These are phyloP conservation scores for Leishmania aethiopica DNA, from an alignment of 208 protist species.

Conservation along the genomic window DNA sequence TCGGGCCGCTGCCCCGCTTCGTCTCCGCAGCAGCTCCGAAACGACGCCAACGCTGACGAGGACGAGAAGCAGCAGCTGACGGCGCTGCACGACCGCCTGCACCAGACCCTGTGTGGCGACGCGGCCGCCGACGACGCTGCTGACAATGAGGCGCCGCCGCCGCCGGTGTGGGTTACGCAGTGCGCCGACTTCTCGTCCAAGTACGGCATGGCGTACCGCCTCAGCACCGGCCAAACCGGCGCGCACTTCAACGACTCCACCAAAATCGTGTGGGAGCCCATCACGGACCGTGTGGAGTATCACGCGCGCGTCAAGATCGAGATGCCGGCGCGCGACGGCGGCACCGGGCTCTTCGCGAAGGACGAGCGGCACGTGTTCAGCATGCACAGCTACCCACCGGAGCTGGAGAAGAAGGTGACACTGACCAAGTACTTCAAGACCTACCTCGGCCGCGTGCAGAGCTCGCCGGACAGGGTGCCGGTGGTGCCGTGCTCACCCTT, in stretches of 20 bases:
- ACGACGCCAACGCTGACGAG: constrained; percentile 30
- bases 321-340: constrained; percentile 37
- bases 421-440: constrained; percentile 97
- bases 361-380: constrained; percentile 80
- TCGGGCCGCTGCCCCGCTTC: constrained; percentile 15
- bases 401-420: constrained; percentile 96
- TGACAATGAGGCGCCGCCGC: constrained; percentile 25
- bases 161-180: constrained; percentile 89
- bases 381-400: constrained; percentile 72
- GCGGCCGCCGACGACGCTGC: constrained; percentile 8
- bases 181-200: constrained; percentile 96
- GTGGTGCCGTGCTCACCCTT: constrained; percentile 69
- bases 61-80: constrained; percentile 60
- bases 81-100: constrained; percentile 64
- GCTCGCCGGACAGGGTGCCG: constrained; percentile 50
- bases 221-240: constrained; percentile 94
- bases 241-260: constrained; percentile 98
- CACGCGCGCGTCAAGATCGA: constrained; percentile 66
- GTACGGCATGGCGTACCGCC: constrained; percentile 97
- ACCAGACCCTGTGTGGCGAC: constrained; percentile 57
- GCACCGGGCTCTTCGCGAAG: constrained; percentile 47
- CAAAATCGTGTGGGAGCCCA: constrained; percentile 93
- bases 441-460: constrained; percentile 60
- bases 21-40: constrained; percentile 4
- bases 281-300: constrained; percentile 81